Base-by-base conservation (phyloP, 768 basidiomycete species). In the Rhizopogon rudus region DNA sequence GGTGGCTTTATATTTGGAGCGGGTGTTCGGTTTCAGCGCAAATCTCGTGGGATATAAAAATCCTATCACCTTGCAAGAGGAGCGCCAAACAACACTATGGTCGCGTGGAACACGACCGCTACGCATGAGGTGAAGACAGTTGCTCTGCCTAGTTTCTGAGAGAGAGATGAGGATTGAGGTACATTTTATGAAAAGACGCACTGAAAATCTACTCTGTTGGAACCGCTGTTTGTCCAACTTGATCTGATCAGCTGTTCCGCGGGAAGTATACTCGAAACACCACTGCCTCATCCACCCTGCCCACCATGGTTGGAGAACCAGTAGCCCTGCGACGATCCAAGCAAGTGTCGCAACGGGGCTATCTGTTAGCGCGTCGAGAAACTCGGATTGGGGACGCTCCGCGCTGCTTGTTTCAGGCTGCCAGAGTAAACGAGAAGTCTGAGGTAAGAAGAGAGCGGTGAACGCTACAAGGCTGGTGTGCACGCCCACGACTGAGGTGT, bases 51-150 rank as follows among this genome's bases (percentile, higher is more conserved):
- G 35, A 55, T 12, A 28, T 28, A 29, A 1, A 16, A n/a, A 66
- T 64, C 20, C 6, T 66, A 73, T 59, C 63, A 87, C 87, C 78
- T 81, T 31, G 73, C 59, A 14, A 88, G 59, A 4, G 91, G 88
- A 9, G 93, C 91, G 0, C 93, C 93, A 59, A 96, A 86, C 14
- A 90, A 64, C 14, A 93, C 69, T 0, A 86, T 60, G 2, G 83
- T 50, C 44, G 66, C 61, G 57, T 86, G 76, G n/a, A 82, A 67
- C 10, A 72, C 61, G 10, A 81, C 39, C 2, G 87, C 77, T 1
- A 73, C 69, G 9, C 71, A 69, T 3, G 82, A 46, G 0, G 91
- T 88, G 41, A 82, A 73, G 16, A 75, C 46, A 61, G 72, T 79
- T 6, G 87, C 84, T 31, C 76, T 71, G 31, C 64, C 68, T 35